Conservation (phyloP, 495 filamentous ascomycete genomes). For the Lindgomyces ingoldianus region DNA sequence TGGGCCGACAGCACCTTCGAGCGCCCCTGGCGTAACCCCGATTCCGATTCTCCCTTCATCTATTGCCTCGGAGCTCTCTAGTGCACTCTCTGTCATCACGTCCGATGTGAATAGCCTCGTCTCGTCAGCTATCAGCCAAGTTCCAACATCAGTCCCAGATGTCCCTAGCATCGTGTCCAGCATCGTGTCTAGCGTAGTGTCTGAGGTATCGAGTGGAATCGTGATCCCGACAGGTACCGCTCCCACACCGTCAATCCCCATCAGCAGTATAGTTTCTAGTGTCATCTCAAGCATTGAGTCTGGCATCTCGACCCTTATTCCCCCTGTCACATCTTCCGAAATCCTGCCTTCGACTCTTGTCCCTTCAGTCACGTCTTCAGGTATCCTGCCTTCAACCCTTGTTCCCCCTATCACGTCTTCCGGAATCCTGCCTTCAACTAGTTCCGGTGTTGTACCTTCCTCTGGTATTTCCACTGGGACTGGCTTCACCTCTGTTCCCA, state of each 20-base stretch:
- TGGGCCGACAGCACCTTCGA: constrained; percentile 7
- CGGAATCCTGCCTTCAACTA: not conserved
- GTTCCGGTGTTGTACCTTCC: constrained; percentile 1
- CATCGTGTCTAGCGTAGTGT: not conserved
- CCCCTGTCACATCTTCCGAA: not conserved
- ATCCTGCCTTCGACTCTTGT: not conserved
- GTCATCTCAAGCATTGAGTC: not conserved
- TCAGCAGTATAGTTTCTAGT: constrained; percentile 6
- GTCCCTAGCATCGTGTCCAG: constrained; percentile 25
- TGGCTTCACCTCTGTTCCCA: not conserved
- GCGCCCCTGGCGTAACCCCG: not conserved
- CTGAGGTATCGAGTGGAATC: constrained; percentile 29
- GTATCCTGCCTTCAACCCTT: constrained; percentile 3
- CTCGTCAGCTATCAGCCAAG: constrained; percentile 23
- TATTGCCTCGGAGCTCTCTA: constrained; percentile 5
- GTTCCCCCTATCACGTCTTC: not conserved
- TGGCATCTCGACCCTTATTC: not conserved
- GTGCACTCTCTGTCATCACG: constrained; percentile 13
- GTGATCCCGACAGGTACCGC: constrained; percentile 25
- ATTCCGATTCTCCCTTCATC: not conserved
- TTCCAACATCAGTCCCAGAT: constrained; percentile 17
- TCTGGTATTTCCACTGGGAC: not conserved
- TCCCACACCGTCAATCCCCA: not conserved
- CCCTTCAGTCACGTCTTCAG: not conserved
- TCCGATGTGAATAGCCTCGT: constrained; percentile 31